Conservation (phyloP, 495 filamentous ascomycete species). For the Aspergillus indologenus region DNA sequence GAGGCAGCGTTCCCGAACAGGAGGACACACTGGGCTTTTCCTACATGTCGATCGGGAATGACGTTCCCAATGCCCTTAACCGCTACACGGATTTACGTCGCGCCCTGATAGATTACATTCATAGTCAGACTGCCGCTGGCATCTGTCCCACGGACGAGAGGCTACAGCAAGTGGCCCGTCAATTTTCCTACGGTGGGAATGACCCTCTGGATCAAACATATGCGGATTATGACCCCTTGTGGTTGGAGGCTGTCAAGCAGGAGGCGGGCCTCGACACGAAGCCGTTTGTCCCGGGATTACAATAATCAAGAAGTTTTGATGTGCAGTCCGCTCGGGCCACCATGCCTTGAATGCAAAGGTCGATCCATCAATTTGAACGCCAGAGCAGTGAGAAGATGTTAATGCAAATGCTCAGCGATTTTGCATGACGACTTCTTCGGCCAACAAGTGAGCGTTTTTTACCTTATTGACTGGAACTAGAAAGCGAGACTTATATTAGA, state of each 20-base stretch:
- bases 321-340: too few species aligned
- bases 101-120: neutral
- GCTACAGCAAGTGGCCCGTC: neutral
- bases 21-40: neutral
- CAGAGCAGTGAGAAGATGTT: too few species aligned
- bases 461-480: too few species aligned
- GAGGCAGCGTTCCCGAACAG: neutral
- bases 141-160: neutral
- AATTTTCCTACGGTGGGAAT: neutral
- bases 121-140: neutral
- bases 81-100: neutral
- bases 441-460: too few species aligned
- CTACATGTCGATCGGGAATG: neutral
- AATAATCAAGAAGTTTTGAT: too few species aligned
- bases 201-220: constrained; percentile 2
- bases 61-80: constrained; percentile 1
- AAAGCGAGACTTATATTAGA: too few species aligned
- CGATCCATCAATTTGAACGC: too few species aligned
- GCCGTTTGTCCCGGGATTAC: too few species aligned
- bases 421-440: too few species aligned
- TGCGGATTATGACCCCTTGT: neutral
- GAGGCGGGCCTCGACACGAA: too few species aligned
- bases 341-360: too few species aligned
- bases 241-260: neutral
- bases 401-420: too few species aligned